Base-by-base conservation (phyloP, 1,139 yeast species). In the Zygotorulaspora mrakii region DNA sequence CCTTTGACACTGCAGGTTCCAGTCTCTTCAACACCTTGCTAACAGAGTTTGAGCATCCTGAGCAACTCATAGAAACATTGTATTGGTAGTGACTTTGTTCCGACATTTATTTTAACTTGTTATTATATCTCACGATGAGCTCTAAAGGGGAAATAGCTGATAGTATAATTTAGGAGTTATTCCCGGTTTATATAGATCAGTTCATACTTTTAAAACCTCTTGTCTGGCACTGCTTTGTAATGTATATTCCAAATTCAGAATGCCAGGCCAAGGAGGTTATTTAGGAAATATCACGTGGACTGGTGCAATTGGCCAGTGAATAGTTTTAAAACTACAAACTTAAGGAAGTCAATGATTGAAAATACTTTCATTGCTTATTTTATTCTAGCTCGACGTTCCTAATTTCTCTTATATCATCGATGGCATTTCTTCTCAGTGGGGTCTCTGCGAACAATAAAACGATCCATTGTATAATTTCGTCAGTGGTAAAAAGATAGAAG, bases 41-140 rank as follows among this genome's bases (percentile, higher is more conserved):
- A 38, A 91, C 85, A 8, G 98, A 96, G 43, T 75, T 78, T 13
- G 95, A 83, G 66, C 98, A 91, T 21, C 96, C 85, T 57, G 84
- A 74, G 59, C 95, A 87, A 45, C 83, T 56, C 95, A 87, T 86
- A 35, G 79, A 66, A 40, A 86, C 95, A 48, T 84, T 75, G 61
- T 76, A 86, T 54, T 82, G 84, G 63, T 82, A 85, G 54, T 79
- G 75, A 62, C 77, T 76, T 24, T 41, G 36, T 27, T 39, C 36
- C 8, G 39, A 22, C 42, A 39, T 39, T 8, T 16, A 14, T 17
- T 17, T 20, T 17, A 7, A 24, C 5, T 5, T 11, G 13, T 11
- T 24, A 10, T n/a, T 5, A n/a, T 24, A n/a, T n/a, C n/a, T n/a
- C n/a, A n/a, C n/a, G n/a, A n/a, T n/a, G n/a, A n/a, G n/a, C n/a